Base-by-base conservation (phyloP, 2,329 filamentous ascomycete species). In the Sporothrix brunneoviolacea region DNA sequence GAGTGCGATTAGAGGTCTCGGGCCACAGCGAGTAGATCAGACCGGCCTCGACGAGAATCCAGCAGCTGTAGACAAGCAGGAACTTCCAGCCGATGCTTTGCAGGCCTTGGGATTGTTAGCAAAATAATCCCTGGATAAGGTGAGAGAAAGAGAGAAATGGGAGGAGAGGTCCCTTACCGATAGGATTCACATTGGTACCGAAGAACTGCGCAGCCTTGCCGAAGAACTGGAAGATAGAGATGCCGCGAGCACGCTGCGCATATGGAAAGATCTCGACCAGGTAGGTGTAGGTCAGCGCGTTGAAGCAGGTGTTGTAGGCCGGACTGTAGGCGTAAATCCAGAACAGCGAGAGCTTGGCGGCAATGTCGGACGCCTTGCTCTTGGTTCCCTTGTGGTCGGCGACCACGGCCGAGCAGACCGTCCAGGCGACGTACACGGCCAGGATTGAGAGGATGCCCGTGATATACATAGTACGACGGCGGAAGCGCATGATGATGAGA, bases 231-330 rank as follows among this genome's bases (percentile, higher is more conserved):
- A 64, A 64, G 48, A 63, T 60, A 54, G 63, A 51, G 42, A 66
- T 62, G n/a, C 64, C 64, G 8, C 61, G 58, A 12, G 61, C 58
- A 8, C 64, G 60, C 52, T 64, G 59, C 6, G 59, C 57, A 40
- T 60, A 66, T 2, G 55, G 64, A 53, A 60, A 67, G 42, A 64
- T 56, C 50, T 65, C 62, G 30, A 65, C 60, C 6, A 65, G 61
- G 51, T 65, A 66, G 2, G 63, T 83, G 63, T 83, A 83, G 1
- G 79, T 82, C 49, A 85, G 67, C 13, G 81, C 77, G 59, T 84
- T 84, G 62, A 83, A 82, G n/a, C 79, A 80, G 44, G 84, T 71
- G 57, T 83, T 83, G 61, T 84, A 84, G 54, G 68, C 70, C 4
- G 79, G 77, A 9, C 71, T 72, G 61, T 82, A 84, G 4, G 71